Percentiles rank a stretch among this genome's conserved stretches.
Conservation (phyloP, 139 green algal genomes). For the Eudorina sp. region DNA sequence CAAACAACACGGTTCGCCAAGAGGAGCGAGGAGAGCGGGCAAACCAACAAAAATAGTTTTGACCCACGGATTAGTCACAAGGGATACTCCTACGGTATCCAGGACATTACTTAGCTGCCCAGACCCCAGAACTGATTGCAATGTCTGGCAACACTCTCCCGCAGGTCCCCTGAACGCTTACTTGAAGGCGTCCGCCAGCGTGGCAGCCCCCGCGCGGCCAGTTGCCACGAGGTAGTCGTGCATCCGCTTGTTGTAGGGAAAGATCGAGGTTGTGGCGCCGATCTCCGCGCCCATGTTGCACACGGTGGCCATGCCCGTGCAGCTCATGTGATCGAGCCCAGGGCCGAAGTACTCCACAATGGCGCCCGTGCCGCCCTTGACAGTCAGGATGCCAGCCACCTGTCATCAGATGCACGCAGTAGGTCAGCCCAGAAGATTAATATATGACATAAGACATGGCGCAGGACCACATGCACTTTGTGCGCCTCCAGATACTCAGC, state of each 20-base stretch:
- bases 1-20: too few species aligned
- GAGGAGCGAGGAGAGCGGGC: too few species aligned
- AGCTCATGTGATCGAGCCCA: conserved; percentile 91
- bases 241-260: conserved; percentile 95
- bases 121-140: too few species aligned
- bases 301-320: conserved; percentile 97
- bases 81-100: too few species aligned
- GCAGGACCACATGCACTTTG: too few species aligned
- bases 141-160: not conserved
- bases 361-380: conserved; percentile 95
- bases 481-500: too few species aligned
- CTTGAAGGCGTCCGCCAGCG: conserved; percentile 84
- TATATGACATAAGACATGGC: too few species aligned
- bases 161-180: conserved; percentile 44
- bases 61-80: too few species aligned
- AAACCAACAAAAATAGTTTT: too few species aligned
- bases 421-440: too few species aligned
- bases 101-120: too few species aligned
- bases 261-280: conserved; percentile 95
- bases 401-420: too few species aligned
- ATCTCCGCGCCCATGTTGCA: conserved; percentile 99
- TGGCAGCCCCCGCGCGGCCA: conserved; percentile 73
- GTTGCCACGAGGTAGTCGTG: conserved; percentile 94
- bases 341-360: conserved; percentile 97
- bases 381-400: conserved; percentile 94